Evolutionary conservation across 1,284 basidiomycete species (phyloP), one percentile per base, ranked within the genome.

Genomic region (Sutorius eximius): DNA sequence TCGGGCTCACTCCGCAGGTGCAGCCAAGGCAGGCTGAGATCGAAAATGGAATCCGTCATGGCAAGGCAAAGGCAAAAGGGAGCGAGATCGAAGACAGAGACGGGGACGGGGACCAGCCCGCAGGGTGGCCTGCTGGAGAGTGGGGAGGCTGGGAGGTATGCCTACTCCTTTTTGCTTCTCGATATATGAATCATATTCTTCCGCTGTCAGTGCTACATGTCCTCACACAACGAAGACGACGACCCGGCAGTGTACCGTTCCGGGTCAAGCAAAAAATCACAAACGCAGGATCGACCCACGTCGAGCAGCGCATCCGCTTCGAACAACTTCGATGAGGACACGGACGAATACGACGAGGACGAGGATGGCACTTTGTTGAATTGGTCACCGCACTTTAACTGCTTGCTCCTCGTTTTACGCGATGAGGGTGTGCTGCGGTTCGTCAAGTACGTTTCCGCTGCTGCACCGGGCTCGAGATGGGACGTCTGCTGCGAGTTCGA

Each of bases 351-450:
- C 3, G 74, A 69, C 0, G 77, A 77, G n/a, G 84, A 84, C 13
- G 84, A 83, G 5, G 83, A 82, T 20, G 87, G 87, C 44, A 95
- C 95, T 11, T 78, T 99, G 27, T 75, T 98, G 42, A 95, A 92
- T 12, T 87, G 93, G 45, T 90, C 94, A 61, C 93, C 95, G 0
- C 86, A 87, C 10, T 99, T 94, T 77, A 98, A 98, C 73, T 84
- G 89, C 36, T 78, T 99, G 34, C 79, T 95, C 41, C 80, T 99
- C 34, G 96, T 97, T 18, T 75, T 98, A 59, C 82, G 96, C 20
- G 96, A 99, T 72, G 91, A 95, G 62, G 86, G 91, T 18, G 95
- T 99, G 45, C 89, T 98, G 86, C 82, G 84, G 41, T 97, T 96
- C 69, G 91, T 95, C 58, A 97, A 96, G 71, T 97, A 96, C 64